These are phyloP conservation scores for Leishmania amazonensis DNA, from an alignment of 208 protist genomes.

Conservation along the genomic window DNA sequence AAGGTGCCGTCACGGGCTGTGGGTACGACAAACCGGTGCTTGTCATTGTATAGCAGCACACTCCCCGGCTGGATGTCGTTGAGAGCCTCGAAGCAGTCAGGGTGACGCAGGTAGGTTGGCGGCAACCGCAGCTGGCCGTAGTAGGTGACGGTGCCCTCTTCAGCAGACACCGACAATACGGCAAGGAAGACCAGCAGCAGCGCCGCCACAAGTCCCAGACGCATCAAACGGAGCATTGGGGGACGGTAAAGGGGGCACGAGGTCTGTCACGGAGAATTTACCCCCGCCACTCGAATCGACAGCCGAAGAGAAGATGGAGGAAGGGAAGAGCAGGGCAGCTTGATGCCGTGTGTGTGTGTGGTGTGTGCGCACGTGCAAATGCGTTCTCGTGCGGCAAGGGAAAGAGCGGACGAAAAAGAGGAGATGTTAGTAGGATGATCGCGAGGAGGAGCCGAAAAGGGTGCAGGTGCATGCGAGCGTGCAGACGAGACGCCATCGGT, in stretches of 20 bases:
- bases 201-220: conserved; percentile 2
- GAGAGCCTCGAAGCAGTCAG: conserved; percentile 43
- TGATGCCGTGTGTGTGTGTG: neutral
- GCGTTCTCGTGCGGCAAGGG: no score
- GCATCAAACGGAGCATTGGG: neutral
- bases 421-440: neutral
- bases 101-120: conserved; percentile 44
- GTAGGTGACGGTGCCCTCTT: conserved; percentile 24
- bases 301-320: neutral
- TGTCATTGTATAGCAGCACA: conserved; percentile 62
- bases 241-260: neutral
- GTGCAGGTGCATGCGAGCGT: neutral
- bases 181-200: conserved; percentile 9
- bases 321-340: neutral
- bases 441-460: neutral
- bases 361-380: neutral
- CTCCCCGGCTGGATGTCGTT: conserved; percentile 71
- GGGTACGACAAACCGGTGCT: conserved; percentile 50
- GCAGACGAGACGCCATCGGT: neutral
- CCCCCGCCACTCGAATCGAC: neutral
- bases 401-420: neutral
- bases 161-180: neutral
- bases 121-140: conserved; percentile 70
- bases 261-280: neutral
- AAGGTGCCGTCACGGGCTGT: conserved; percentile 73